These are phyloP conservation scores for Chlorella variabilis DNA, from an alignment of 163 green algal genomes.

Conservation along the genomic window DNA sequence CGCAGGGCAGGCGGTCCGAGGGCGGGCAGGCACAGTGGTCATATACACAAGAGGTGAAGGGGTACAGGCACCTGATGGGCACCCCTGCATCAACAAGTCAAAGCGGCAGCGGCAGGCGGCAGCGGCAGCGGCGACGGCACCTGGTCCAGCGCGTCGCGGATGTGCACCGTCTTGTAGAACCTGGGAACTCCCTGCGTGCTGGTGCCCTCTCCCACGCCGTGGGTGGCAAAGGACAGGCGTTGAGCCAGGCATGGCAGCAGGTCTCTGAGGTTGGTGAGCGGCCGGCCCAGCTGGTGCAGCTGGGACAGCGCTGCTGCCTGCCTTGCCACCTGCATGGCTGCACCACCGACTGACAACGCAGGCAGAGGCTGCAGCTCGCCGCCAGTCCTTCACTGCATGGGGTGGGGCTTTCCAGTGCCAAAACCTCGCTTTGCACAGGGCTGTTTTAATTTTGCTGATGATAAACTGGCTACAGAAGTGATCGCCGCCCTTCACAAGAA, in stretches of 20 bases:
- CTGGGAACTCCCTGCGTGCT: neutral
- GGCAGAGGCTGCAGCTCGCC: too few relatives aligned
- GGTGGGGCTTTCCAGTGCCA: too few relatives aligned
- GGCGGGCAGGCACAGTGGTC: neutral
- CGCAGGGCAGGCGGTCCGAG: too few relatives aligned
- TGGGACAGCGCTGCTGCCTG: neutral
- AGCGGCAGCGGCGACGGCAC: neutral
- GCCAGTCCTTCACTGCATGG: too few relatives aligned
- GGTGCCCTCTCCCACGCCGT: conserved; percentile 18
- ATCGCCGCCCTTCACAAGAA: too few relatives aligned
- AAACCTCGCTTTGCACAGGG: too few relatives aligned
- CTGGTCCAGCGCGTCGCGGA: conserved; percentile 22
- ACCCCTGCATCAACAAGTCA: neutral
- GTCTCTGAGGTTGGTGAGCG: conserved; percentile 2
- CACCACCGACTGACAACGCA: too few relatives aligned
- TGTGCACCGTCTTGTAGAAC: conserved; percentile 38
- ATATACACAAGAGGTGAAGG: too few relatives aligned
- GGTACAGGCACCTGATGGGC: too few relatives aligned
- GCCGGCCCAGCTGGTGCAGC: neutral
- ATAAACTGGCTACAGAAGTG: too few relatives aligned
- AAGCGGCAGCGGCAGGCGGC: neutral
- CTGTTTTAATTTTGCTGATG: too few relatives aligned
- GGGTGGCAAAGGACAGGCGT: conserved; percentile 21
- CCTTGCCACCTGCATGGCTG: neutral
- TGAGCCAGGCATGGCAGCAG: neutral